Conservation (phyloP, 495 filamentous ascomycete species). For the Choiromyces venosus region DNA sequence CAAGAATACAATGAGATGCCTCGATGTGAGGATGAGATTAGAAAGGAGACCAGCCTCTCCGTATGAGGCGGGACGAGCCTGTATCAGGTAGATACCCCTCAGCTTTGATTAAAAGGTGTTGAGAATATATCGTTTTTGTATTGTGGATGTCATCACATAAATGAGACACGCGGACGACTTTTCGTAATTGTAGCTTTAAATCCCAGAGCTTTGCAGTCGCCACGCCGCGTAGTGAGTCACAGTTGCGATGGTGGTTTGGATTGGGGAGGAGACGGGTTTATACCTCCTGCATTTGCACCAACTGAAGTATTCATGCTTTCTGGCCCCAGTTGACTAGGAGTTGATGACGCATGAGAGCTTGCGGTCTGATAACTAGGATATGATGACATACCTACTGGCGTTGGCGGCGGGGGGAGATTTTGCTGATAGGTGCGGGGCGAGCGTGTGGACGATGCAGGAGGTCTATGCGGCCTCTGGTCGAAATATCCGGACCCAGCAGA, state of each 20-base stretch:
- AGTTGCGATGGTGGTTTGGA: conserved; percentile 23
- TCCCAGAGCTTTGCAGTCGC: conserved; percentile 12
- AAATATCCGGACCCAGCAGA: conserved; percentile 35
- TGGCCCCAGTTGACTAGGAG: conserved; percentile 20
- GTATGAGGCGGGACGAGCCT: not conserved
- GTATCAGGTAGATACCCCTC: conserved; percentile 21
- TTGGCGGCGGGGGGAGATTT: conserved; percentile 28
- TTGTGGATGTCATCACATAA: conserved; percentile 18
- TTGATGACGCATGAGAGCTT: conserved; percentile 23
- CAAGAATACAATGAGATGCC: conserved; percentile 23
- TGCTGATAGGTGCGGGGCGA: conserved; percentile 33
- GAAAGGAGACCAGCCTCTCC: conserved; percentile 3
- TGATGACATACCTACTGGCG: conserved; percentile 30
- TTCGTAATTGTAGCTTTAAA: conserved; percentile 17
- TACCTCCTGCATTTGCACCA: conserved; percentile 15
- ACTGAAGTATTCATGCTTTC: conserved; percentile 16
- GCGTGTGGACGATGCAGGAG: conserved; percentile 27
- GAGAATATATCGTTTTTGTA: conserved; percentile 7
- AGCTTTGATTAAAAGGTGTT: conserved; percentile 16
- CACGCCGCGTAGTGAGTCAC: conserved; percentile 19
- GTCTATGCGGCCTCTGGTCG: conserved; percentile 38
- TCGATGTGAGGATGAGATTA: not conserved
- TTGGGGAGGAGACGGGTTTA: conserved; percentile 14
- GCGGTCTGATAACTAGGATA: conserved; percentile 26
- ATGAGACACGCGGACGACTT: conserved; percentile 10